phyloP scores from a whole-genome alignment of 2,329 filamentous ascomycete species.

The Ceratocystis variospora region DNA sequence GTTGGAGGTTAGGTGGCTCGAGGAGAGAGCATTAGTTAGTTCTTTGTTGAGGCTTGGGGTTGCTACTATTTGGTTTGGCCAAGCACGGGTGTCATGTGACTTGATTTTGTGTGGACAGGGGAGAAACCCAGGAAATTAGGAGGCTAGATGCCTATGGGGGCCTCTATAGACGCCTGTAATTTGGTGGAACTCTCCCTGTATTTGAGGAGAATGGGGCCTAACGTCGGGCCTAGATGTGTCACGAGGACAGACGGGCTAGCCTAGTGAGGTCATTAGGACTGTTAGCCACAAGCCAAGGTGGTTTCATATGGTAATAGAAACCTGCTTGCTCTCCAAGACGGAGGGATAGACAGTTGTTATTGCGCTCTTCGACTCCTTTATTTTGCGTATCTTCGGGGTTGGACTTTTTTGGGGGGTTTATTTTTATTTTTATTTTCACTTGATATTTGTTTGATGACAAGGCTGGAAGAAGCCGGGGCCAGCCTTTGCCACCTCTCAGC shows the following conservation, averaged over 20 bases:
- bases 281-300: not conserved
- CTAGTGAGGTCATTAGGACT: not conserved
- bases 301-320: constrained; percentile 4
- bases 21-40: no score
- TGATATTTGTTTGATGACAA: not conserved
- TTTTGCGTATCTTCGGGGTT: no score
- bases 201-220: not conserved
- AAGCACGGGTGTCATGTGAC: not conserved
- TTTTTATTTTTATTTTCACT: not conserved
- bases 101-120: not conserved
- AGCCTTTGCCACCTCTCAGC: not conserved
- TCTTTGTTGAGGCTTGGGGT: not conserved
- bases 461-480: not conserved
- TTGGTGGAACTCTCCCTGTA: not conserved
- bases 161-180: not conserved
- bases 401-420: not conserved
- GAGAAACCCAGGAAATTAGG: not conserved
- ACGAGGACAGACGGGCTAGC: not conserved
- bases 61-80: not conserved
- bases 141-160: not conserved
- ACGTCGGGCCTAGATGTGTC: not conserved
- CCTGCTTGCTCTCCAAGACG: not conserved
- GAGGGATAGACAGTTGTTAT: not conserved
- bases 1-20: no score
- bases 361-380: no score